Percentiles rank a stretch among this genome's conserved stretches.
phyloP scores from a whole-genome alignment of 768 basidiomycete species.

The Tricholoma bakamatsutake region DNA sequence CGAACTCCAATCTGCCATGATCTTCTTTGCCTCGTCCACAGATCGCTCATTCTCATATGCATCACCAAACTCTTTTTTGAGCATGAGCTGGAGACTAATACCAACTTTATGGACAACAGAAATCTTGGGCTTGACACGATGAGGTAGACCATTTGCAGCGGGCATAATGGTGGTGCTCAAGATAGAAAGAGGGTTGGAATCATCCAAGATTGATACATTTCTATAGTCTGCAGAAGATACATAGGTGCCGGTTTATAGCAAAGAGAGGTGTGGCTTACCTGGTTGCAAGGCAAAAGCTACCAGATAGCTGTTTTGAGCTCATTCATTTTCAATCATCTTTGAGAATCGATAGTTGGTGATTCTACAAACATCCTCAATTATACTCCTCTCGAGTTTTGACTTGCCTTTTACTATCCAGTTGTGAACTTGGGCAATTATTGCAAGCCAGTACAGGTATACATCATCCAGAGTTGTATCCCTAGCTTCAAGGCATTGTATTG shows the following conservation, averaged over 20 bases:
- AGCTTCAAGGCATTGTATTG: background rate
- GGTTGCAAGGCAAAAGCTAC: background rate
- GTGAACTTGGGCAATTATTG: background rate
- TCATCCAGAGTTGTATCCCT: background rate
- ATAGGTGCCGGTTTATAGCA: background rate
- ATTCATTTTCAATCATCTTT: background rate
- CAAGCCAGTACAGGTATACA: background rate
- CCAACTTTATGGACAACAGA: background rate
- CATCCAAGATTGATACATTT: background rate
- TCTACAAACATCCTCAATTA: background rate
- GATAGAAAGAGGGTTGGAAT: background rate
- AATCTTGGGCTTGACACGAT: background rate
- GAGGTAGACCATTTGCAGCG: background rate
- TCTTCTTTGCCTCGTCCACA: background rate
- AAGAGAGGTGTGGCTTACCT: background rate
- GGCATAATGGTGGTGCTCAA: background rate
- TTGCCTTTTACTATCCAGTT: background rate
- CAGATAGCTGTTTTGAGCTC: background rate
- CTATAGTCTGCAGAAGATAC: background rate
- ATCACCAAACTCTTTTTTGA: background rate
- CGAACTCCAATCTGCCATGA: background rate
- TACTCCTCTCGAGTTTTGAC: background rate
- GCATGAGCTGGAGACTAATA: background rate
- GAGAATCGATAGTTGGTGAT: background rate
- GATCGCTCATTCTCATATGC: background rate